A percentile compares a stretch with the other conserved stretches of the same genome.
Evolutionary conservation across 805 yeast genomes (phyloP).

Genomic region (Cyberlindnera misumaiensis): DNA sequence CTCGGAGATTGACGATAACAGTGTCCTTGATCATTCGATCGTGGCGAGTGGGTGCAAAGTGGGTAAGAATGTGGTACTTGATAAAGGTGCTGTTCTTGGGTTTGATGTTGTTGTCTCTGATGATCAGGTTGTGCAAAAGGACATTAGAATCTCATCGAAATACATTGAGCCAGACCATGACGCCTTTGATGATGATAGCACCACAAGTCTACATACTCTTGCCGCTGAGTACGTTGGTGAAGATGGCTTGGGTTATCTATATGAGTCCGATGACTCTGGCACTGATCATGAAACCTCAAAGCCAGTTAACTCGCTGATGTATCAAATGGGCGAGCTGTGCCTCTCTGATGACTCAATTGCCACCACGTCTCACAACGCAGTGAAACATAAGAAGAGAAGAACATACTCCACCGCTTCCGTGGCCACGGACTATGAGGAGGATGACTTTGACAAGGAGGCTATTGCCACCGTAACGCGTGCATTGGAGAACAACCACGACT

Average conservation of each 20-base stretch:
- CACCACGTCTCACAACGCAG: conserved; percentile 35
- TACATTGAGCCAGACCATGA: conserved; percentile 28
- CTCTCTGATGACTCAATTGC: conserved; percentile 55
- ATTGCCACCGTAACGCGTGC: conserved; percentile 89
- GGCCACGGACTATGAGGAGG: conserved; percentile 53
- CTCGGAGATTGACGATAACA: conserved; percentile 61
- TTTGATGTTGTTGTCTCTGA: conserved; percentile 62
- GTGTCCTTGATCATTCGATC: conserved; percentile 53
- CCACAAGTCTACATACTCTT: conserved; percentile 5
- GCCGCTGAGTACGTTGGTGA: conserved; percentile 15
- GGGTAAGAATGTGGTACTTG: conserved; percentile 43
- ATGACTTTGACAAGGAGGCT: conserved; percentile 85
- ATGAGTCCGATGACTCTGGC: conserved; percentile 28
- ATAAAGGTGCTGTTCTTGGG: conserved; percentile 76
- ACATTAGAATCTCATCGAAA: conserved; percentile 45
- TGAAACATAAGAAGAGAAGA: conserved; percentile 37
- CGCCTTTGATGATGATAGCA: conserved; percentile 11
- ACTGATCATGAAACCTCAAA: conserved; percentile 24
- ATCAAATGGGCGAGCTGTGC: conserved; percentile 40
- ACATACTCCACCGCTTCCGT: conserved; percentile 33
- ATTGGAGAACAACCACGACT: conserved; percentile 83
- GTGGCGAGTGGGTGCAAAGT: conserved; percentile 61
- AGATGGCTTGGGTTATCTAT: conserved; percentile 29
- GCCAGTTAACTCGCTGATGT: conserved; percentile 31
- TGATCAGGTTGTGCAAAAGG: conserved; percentile 39